Evolutionary conservation across 176 grass and related monocot species (phyloP).

Genomic region (Rhynchospora breviuscula): DNA sequence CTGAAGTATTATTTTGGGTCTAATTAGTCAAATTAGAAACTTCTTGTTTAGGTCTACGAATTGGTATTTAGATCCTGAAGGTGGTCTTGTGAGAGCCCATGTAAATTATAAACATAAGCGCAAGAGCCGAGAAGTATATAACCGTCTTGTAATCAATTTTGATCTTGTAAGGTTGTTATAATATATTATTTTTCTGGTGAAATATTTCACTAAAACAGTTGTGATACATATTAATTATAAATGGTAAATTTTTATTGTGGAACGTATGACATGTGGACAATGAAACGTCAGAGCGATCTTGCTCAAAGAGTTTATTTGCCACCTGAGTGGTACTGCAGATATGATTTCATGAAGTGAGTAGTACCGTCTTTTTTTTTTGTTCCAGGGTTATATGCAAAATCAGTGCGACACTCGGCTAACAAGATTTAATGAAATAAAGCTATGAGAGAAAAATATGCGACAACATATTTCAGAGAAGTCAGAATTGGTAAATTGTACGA

Average conservation of each 20-base stretch:
- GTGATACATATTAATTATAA: neutral
- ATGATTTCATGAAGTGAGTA: neutral
- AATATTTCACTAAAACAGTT: neutral
- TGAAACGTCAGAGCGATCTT: neutral
- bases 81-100: constrained; percentile 10
- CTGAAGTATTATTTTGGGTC: constrained; percentile 14
- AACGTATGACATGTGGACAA: neutral
- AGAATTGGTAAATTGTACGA: neutral
- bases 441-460: neutral
- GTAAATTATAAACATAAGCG: constrained; percentile 5
- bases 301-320: neutral
- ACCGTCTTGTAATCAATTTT: constrained; percentile 14
- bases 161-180: neutral
- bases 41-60: constrained; percentile 19
- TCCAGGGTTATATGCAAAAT: neutral
- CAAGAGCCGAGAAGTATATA: neutral
- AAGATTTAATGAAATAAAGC: neutral
- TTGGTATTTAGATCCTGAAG: constrained; percentile 15
- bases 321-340: neutral
- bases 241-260: neutral
- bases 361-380: neutral
- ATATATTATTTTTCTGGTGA: neutral
- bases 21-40: constrained; percentile 11
- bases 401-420: neutral
- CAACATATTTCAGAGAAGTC: neutral